Conservation (phyloP, 176 grass and related monocot species). For the Aechmea fasciata region DNA sequence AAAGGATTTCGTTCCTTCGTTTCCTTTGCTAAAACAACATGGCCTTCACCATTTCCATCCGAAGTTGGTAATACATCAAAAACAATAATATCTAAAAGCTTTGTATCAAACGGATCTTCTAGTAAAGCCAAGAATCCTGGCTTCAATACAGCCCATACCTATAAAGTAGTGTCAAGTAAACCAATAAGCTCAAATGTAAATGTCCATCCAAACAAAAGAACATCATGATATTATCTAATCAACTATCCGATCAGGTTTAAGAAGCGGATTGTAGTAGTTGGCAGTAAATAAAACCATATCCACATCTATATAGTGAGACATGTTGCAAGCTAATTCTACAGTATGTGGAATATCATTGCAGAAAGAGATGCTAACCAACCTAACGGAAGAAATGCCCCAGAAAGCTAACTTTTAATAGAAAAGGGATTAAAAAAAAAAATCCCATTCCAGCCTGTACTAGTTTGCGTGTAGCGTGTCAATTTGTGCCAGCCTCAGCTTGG, state of each 20-base stretch:
- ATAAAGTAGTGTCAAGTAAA: slow-evolving; percentile 18
- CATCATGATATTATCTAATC: not conserved
- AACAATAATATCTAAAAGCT: slow-evolving; percentile 74
- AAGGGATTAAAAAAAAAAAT: no score
- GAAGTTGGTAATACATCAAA: slow-evolving; percentile 57
- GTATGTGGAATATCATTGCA: no score
- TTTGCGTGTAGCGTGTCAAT: no score
- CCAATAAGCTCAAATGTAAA: not conserved
- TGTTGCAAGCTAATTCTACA: no score
- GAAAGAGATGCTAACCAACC: no score
- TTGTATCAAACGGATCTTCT: slow-evolving; percentile 71
- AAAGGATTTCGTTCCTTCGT: slow-evolving; percentile 72
- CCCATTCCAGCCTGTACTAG: no score
- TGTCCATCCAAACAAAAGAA: slow-evolving; percentile 8
- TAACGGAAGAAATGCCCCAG: no score
- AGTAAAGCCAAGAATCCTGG: slow-evolving; percentile 82
- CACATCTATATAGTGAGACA: not conserved
- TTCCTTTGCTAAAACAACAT: slow-evolving; percentile 48
- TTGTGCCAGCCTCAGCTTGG: no score
- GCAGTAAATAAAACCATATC: not conserved
- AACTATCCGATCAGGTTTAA: not conserved
- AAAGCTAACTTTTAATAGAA: no score
- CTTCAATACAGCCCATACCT: slow-evolving; percentile 91
- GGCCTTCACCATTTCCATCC: slow-evolving; percentile 32
- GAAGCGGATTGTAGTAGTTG: not conserved